Conservation (phyloP, 345 rosid species). For the Hibiscus trionum region DNA sequence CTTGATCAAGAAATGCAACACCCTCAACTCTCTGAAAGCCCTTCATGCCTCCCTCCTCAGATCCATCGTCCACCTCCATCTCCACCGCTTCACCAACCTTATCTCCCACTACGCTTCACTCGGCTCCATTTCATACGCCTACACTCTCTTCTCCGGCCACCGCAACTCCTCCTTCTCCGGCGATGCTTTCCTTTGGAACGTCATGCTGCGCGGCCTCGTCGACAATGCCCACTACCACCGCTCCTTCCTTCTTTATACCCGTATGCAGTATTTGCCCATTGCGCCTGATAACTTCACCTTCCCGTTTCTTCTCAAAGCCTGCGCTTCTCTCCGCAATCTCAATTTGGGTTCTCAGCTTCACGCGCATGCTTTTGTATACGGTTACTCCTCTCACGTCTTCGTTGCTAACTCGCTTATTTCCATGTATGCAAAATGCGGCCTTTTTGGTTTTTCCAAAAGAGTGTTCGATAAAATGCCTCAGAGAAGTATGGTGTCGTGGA, state of each 20-base stretch:
- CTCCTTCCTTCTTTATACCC: conserved; percentile 20
- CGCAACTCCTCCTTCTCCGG: conserved; percentile 8
- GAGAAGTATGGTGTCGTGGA: conserved; percentile 58
- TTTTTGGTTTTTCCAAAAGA: conserved; percentile 4
- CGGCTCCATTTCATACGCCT: conserved; percentile 29
- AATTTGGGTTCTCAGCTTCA: conserved; percentile 25
- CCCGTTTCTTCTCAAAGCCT: conserved; percentile 38
- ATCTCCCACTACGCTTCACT: conserved; percentile 26
- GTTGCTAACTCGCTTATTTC: conserved; percentile 34
- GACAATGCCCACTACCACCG: conserved; percentile 18
- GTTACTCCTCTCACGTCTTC: conserved; percentile 23
- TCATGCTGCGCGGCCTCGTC: conserved; percentile 31
- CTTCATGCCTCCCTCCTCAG: conserved; percentile 28
- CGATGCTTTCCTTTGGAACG: conserved; percentile 34
- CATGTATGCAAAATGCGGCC: conserved; percentile 34
- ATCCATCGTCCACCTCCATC: conserved; percentile 18
- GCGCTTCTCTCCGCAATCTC: conserved; percentile 19
- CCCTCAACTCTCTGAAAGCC: conserved; percentile 20
- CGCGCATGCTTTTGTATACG: conserved; percentile 16
- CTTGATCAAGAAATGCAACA: conserved; percentile 25
- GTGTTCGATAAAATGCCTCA: conserved; percentile 41
- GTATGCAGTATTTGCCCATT: conserved; percentile 22
- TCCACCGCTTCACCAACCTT: conserved; percentile 30
- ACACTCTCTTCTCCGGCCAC: conserved; percentile 24
- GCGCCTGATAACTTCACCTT: conserved; percentile 31